These are phyloP conservation scores for Yamadazyma pseudoaaseri DNA, from an alignment of 1,139 yeast species.

Conservation along the genomic window DNA sequence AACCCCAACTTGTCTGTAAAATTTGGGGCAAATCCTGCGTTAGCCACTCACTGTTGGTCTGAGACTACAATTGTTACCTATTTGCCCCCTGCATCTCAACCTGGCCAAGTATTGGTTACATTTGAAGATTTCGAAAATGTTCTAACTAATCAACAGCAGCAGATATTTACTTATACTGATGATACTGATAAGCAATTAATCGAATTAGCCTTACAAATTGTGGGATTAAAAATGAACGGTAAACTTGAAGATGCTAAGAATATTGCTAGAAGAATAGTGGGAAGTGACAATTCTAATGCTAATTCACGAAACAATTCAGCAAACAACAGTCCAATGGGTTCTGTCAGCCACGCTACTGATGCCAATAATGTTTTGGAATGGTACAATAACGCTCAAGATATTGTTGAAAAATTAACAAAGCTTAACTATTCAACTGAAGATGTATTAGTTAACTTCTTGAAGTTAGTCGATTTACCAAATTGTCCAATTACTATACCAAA, in stretches of 20 bases:
- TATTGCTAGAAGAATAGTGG: slow-evolving; percentile 83
- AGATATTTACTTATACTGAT: slow-evolving; percentile 83
- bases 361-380: slow-evolving; percentile 34
- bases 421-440: slow-evolving; percentile 54
- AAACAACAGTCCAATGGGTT: slow-evolving; percentile 9
- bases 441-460: slow-evolving; percentile 61
- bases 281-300: slow-evolving; percentile 39
- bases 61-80: slow-evolving; percentile 91
- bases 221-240: slow-evolving; percentile 93
- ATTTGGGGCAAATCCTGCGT: slow-evolving; percentile 81
- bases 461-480: slow-evolving; percentile 59
- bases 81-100: slow-evolving; percentile 81
- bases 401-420: slow-evolving; percentile 49
- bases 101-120: slow-evolving; percentile 90
- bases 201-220: slow-evolving; percentile 90
- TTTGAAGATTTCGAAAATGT: slow-evolving; percentile 53
- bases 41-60: slow-evolving; percentile 95
- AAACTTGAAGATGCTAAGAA: slow-evolving; percentile 88
- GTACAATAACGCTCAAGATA: slow-evolving; percentile 48
- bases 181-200: slow-evolving; percentile 91
- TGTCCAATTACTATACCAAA: slow-evolving; percentile 66
- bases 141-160: slow-evolving; percentile 42
- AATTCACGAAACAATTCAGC: slow-evolving; percentile 9
- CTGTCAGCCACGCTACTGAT: slow-evolving; percentile 8
- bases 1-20: slow-evolving; percentile 77